Conservation (phyloP, 1,284 basidiomycete genomes). For the Ganoderma sinense region DNA sequence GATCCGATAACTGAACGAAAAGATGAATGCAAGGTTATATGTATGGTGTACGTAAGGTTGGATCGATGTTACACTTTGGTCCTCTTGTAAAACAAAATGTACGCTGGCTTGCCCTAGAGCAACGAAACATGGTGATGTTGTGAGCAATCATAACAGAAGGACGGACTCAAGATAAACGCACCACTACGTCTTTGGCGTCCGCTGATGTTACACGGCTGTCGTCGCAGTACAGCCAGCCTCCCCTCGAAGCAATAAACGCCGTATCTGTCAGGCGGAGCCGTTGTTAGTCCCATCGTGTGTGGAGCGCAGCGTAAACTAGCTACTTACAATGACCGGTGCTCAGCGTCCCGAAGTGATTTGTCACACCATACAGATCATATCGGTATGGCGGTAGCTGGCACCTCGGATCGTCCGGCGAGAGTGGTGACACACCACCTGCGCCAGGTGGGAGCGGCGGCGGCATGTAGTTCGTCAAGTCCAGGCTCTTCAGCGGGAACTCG, state of each 20-base stretch:
- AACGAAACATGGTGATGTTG: slow-evolving; percentile 14
- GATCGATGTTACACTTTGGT: slow-evolving; percentile 54
- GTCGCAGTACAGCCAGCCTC: slow-evolving; percentile 88
- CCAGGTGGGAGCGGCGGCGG: slow-evolving; percentile 80
- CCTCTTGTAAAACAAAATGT: slow-evolving; percentile 88
- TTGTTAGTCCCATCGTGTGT: background rate
- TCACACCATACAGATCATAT: slow-evolving; percentile 91
- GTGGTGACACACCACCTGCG: slow-evolving; percentile 50
- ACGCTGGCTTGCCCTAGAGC: slow-evolving; percentile 81
- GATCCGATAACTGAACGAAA: slow-evolving; percentile 38
- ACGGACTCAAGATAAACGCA: slow-evolving; percentile 50
- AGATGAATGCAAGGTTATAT: slow-evolving; percentile 38
- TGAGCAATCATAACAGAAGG: background rate
- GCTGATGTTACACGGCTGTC: slow-evolving; percentile 80
- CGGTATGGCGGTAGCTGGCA: slow-evolving; percentile 84
- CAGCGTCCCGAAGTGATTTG: slow-evolving; percentile 92
- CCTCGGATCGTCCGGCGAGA: slow-evolving; percentile 74
- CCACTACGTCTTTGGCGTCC: slow-evolving; percentile 84
- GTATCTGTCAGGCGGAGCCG: slow-evolving; percentile 66
- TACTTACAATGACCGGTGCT: slow-evolving; percentile 92
- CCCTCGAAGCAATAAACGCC: slow-evolving; percentile 81
- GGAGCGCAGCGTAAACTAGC: background rate
- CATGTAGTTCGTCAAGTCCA: slow-evolving; percentile 94
- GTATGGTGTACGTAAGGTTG: slow-evolving; percentile 17
- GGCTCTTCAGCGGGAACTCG: slow-evolving; percentile 83